A percentile compares a stretch with the other conserved stretches of the same genome.
Evolutionary conservation across 148 eudicot species (phyloP).

Genomic region (Vaccinium darrowii): DNA sequence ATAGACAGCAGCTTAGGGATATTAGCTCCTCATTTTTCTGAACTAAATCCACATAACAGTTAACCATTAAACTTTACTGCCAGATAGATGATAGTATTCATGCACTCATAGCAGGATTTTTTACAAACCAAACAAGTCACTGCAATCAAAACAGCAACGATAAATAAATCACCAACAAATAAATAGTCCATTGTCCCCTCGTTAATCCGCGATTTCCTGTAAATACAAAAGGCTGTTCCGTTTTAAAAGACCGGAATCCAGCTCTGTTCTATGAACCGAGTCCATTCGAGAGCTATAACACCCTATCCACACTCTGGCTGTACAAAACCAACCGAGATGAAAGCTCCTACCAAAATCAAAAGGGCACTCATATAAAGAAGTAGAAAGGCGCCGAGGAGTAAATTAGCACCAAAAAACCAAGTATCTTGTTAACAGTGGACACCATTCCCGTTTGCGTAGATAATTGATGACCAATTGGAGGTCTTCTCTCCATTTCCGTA

Average conservation of each 20-base stretch:
- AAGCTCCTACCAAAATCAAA: slow-evolving; percentile 25
- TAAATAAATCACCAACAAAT: background rate
- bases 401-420: background rate
- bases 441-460: slow-evolving; percentile 62
- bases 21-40: background rate
- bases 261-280: slow-evolving; percentile 36
- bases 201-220: slow-evolving; percentile 16
- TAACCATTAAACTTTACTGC: background rate
- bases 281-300: slow-evolving; percentile 19
- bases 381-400: slow-evolving; percentile 1
- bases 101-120: background rate
- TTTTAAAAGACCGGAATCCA: slow-evolving; percentile 56
- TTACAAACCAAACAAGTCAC: background rate
- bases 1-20: background rate
- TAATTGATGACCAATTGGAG: slow-evolving; percentile 37
- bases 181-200: slow-evolving; percentile 11
- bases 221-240: slow-evolving; percentile 60
- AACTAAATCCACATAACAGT: background rate
- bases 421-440: slow-evolving; percentile 38
- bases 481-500: slow-evolving; percentile 29
- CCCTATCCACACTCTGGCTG: slow-evolving; percentile 32
- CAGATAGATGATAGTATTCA: background rate
- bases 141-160: background rate
- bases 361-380: slow-evolving; percentile 16
- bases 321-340: slow-evolving; percentile 30